Conservation (phyloP, 176 grass and related monocot species). For the Lolium multiflorum region DNA sequence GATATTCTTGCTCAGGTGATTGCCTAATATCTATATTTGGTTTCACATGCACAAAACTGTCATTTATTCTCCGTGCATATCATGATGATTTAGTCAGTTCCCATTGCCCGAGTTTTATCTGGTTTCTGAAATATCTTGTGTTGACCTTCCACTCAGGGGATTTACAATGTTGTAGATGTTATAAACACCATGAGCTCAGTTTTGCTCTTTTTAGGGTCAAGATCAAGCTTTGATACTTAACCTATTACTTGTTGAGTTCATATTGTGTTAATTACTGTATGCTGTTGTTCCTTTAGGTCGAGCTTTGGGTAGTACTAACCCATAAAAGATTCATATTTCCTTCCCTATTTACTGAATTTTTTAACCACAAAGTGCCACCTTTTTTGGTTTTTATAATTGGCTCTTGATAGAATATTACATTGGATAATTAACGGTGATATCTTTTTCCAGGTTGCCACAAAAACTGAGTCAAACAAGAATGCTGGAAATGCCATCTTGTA, state of each 20-base stretch:
- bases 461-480: constrained; percentile 96
- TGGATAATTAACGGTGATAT: background rate
- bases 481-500: constrained; percentile 96
- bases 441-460: constrained; percentile 82
- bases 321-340: background rate
- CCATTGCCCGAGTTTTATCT: background rate
- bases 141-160: background rate
- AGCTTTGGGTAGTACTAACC: background rate
- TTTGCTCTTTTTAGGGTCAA: background rate
- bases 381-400: background rate
- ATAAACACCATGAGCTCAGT: background rate
- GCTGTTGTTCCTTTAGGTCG: background rate
- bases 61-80: constrained; percentile 29
- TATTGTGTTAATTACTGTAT: constrained; percentile 4
- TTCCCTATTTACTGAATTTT: constrained; percentile 4
- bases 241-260: background rate
- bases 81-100: constrained; percentile 10
- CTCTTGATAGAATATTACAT: background rate
- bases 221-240: constrained; percentile 21
- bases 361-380: background rate
- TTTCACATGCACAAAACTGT: constrained; percentile 3
- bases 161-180: constrained; percentile 25
- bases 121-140: constrained; percentile 14
- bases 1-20: constrained; percentile 97
- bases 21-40: constrained; percentile 33